Conservation (phyloP, 2,329 filamentous ascomycete genomes). For the Phaeosphaeriaceae sp. region DNA sequence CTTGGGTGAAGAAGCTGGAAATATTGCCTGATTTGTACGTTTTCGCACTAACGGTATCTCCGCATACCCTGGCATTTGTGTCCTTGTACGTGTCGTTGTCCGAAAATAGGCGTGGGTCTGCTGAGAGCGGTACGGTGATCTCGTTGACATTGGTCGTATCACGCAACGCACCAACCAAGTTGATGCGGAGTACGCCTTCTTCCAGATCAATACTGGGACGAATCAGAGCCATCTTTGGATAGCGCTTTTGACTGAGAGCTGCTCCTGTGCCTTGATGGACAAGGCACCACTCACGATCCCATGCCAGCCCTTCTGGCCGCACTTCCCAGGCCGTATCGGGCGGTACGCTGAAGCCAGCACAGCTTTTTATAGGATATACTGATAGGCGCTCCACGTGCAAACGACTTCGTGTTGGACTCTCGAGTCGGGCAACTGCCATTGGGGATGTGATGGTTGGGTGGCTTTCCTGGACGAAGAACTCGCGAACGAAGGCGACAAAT, state of each 20-base stretch:
- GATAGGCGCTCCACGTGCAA: conserved; percentile 57
- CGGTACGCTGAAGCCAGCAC: conserved; percentile 78
- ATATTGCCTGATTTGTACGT: conserved; percentile 72
- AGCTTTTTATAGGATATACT: conserved; percentile 95
- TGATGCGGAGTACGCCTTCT: conserved; percentile 69
- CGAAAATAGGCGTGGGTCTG: conserved; percentile 67
- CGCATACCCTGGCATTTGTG: conserved; percentile 76
- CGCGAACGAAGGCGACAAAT: conserved; percentile 72
- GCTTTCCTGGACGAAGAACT: conserved; percentile 52
- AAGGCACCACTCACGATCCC: conserved; percentile 97
- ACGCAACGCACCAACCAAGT: conserved; percentile 52
- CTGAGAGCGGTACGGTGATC: conserved; percentile 66
- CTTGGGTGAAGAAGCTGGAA: conserved; percentile 77
- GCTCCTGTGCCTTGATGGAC: conserved; percentile 85
- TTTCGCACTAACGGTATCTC: conserved; percentile 75
- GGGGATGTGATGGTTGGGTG: conserved; percentile 18
- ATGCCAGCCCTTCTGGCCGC: conserved; percentile 80
- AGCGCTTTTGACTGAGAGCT: conserved; percentile 86
- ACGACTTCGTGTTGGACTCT: conserved; percentile 36
- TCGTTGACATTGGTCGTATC: conserved; percentile 41
- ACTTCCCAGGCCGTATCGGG: conserved; percentile 73
- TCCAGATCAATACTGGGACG: conserved; percentile 76
- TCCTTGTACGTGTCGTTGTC: conserved; percentile 47
- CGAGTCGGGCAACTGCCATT: conserved; percentile 25
- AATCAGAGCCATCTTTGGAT: conserved; percentile 86